Base-by-base conservation (phyloP, 73 alveolate species). In the Blepharisma japonicum region DNA sequence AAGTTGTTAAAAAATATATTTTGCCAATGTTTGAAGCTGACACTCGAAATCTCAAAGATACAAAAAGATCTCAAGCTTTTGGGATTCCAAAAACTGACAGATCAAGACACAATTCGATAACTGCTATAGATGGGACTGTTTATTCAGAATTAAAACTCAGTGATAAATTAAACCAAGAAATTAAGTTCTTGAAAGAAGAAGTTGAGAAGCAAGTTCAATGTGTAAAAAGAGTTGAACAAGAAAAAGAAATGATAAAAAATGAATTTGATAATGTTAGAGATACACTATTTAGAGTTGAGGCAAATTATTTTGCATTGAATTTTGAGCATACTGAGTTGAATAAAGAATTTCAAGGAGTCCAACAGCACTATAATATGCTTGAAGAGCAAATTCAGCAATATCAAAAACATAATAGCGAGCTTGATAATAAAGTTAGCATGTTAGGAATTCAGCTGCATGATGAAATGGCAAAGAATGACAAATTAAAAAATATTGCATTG, bases 11-110 rank as follows among this genome's bases (percentile, higher is more conserved):
- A 55, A 55, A 82, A 20, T 86, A 86, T 53, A 55, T 86, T 5
- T 48, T 86, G 55, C 93, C 93, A 9, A 71, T 86, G 83, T 86
- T 86, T 77, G 93, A 86, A 56, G 74, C 74, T 38, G 87, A 86
- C 45, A 48, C 68, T 11, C 74, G 87, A 77, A 18, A 14, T 14
- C 20, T 21, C 47, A n/a, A 11, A 14, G 27, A 48, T 25, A 53
- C 45, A 11, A n/a, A 54, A 47, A 47, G 80, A 25, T 45, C 68
- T 18, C 71, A 70, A 47, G 20, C 45, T 45, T 70, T 70, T 45
- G 61, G 80, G 9, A 18, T n/a, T n/a, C 68, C 68, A 53, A 39
- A 9, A 70, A 45, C 20, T 14, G 38, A 39, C 0, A 14, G 42
- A 18, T 70, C 46, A n/a, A 11, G n/a, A n/a, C 0, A 70, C 71